A percentile compares a stretch with the other conserved stretches of the same genome.
phyloP scores from a whole-genome alignment of 306 rosid species.

The Glycyrrhiza uralensis region DNA sequence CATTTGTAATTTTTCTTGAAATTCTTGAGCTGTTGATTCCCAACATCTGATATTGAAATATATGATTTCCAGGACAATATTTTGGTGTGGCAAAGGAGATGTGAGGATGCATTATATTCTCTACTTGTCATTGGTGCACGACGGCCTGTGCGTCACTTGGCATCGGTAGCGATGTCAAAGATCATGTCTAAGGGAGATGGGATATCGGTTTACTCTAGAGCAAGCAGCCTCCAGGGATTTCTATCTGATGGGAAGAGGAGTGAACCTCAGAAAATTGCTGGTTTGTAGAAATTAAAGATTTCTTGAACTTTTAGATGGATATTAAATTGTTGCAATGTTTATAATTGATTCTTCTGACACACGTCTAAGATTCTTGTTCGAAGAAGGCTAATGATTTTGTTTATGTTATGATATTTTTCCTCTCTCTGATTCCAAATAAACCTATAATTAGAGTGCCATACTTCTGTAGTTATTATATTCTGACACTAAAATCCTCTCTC shows the following conservation, averaged over 20 bases:
- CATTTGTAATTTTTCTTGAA: slow-evolving; percentile 7
- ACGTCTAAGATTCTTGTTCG: slow-evolving; percentile 3
- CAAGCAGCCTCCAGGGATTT: slow-evolving; percentile 96
- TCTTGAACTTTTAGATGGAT: slow-evolving; percentile 25
- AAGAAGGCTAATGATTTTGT: slow-evolving; percentile 5
- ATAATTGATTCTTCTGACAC: slow-evolving; percentile 1
- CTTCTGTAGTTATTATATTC: slow-evolving; percentile 24
- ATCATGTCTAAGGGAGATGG: slow-evolving; percentile 85
- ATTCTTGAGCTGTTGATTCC: neutral
- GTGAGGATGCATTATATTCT: slow-evolving; percentile 87
- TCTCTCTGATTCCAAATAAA: neutral
- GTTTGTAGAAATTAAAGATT: slow-evolving; percentile 42
- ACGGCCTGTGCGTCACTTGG: slow-evolving; percentile 93
- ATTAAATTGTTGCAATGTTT: slow-evolving; percentile 15
- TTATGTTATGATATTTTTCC: neutral
- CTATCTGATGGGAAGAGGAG: slow-evolving; percentile 82
- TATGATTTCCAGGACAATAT: slow-evolving; percentile 67
- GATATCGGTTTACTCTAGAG: slow-evolving; percentile 91
- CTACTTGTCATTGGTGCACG: slow-evolving; percentile 88
- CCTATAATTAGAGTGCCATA: neutral
- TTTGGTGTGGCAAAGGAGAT: slow-evolving; percentile 91
- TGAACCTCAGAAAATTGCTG: slow-evolving; percentile 85
- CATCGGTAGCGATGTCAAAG: slow-evolving; percentile 84
- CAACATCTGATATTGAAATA: slow-evolving; percentile 10
- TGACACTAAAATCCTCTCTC: too few species aligned